phyloP scores from a whole-genome alignment of 306 rosid genomes.

The Ceratonia siliqua region DNA sequence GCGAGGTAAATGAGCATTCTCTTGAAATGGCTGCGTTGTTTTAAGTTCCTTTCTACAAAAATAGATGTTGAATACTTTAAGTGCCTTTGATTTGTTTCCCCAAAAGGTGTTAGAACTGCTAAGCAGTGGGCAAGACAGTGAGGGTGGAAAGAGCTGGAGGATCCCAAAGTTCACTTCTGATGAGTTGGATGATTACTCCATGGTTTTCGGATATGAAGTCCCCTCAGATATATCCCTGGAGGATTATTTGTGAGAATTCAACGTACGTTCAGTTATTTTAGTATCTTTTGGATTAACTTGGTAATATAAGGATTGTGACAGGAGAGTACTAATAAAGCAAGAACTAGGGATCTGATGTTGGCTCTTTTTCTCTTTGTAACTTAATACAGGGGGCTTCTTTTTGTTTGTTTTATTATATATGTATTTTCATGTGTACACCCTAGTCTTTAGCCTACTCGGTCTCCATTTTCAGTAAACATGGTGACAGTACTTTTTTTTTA shows the following conservation, averaged over 20 bases:
- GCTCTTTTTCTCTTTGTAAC: slow-evolving; percentile 16
- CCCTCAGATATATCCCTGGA: slow-evolving; percentile 60
- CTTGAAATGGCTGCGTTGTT: neutral
- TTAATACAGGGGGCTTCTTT: slow-evolving; percentile 17
- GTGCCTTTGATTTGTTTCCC: neutral
- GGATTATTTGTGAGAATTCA: slow-evolving; percentile 50
- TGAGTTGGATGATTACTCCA: slow-evolving; percentile 85
- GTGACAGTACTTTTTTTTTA: too few relatives aligned
- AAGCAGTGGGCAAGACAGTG: slow-evolving; percentile 54
- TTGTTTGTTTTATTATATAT: neutral
- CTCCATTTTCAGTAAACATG: too few relatives aligned
- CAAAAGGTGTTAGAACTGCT: slow-evolving; percentile 71
- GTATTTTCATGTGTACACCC: slow-evolving; percentile 2
- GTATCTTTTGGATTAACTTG: neutral
- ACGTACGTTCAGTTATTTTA: neutral
- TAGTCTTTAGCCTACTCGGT: too few relatives aligned
- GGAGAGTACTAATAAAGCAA: slow-evolving; percentile 11
- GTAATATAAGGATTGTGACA: slow-evolving; percentile 3
- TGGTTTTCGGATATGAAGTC: slow-evolving; percentile 76
- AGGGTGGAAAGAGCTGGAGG: slow-evolving; percentile 65
- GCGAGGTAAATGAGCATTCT: slow-evolving; percentile 53
- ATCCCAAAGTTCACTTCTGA: slow-evolving; percentile 76
- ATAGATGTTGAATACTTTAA: neutral
- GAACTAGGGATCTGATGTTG: slow-evolving; percentile 21
- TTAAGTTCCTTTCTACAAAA: neutral